These are phyloP conservation scores for Musa acuminata DNA, from an alignment of 176 grass and related monocot species.

Conservation along the genomic window DNA sequence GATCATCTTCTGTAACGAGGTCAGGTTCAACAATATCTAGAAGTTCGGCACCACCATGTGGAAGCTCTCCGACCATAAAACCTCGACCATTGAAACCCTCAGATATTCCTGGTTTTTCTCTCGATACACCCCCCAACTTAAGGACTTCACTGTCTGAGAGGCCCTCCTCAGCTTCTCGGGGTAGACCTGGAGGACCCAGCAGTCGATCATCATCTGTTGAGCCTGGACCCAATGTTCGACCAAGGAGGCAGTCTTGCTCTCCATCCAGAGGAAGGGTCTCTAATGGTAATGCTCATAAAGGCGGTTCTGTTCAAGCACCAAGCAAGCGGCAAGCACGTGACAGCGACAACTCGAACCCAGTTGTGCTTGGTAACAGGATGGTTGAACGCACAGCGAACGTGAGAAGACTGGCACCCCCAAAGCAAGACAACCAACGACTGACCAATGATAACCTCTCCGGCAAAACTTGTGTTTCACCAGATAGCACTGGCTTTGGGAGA, in stretches of 20 bases:
- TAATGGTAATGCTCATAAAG: conserved; percentile 43
- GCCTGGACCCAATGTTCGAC: conserved; percentile 46
- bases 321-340: conserved; percentile 55
- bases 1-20: conserved; percentile 46
- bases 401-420: conserved; percentile 80
- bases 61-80: conserved; percentile 67
- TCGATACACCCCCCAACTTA: conserved; percentile 79
- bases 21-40: conserved; percentile 30
- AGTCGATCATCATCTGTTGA: conserved; percentile 85
- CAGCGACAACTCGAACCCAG: conserved; percentile 52
- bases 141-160: conserved; percentile 83
- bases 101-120: conserved; percentile 90
- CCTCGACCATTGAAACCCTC: conserved; percentile 83
- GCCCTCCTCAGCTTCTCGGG: conserved; percentile 74
- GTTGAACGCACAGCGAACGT: conserved; percentile 89
- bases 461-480: conserved; percentile 67
- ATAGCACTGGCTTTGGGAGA: conserved; percentile 75
- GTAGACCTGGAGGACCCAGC: conserved; percentile 82
- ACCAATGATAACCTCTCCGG: conserved; percentile 37
- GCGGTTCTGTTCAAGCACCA: conserved; percentile 46
- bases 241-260: conserved; percentile 89
- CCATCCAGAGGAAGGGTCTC: conserved; percentile 76
- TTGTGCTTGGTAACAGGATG: conserved; percentile 89
- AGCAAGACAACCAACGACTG: conserved; percentile 56
- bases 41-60: conserved; percentile 42